Conservation (phyloP, 2,329 filamentous ascomycete species). For the Penicillium sp. region DNA sequence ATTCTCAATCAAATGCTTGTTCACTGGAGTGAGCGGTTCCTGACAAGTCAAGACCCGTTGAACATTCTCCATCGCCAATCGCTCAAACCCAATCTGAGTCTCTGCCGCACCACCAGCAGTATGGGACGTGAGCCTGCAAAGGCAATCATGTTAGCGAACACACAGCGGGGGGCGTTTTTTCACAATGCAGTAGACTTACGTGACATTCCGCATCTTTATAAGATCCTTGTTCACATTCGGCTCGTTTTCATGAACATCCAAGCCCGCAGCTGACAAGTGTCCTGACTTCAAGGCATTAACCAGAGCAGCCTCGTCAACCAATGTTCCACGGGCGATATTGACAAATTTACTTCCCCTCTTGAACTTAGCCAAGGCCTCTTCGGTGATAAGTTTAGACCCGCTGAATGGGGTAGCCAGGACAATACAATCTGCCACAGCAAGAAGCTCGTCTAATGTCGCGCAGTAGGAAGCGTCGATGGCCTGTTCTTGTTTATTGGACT, state of each 20-base stretch:
- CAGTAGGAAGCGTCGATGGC: conserved; percentile 4
- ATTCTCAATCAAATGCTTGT: conserved; percentile 8
- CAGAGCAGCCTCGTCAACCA: conserved; percentile 11
- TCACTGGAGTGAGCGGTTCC: conserved; percentile 7
- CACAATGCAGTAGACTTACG: neutral
- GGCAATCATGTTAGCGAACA: neutral
- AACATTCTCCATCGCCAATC: conserved; percentile 13
- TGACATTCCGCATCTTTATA: conserved; percentile 10
- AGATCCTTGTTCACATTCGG: conserved; percentile 7
- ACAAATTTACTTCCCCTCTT: conserved; percentile 10
- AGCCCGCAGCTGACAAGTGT: conserved; percentile 5
- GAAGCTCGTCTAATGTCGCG: conserved; percentile 1
- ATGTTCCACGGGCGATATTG: conserved; percentile 7
- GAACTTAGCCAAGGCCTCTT: conserved; percentile 8
- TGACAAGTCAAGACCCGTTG: conserved; percentile 10
- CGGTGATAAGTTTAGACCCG: conserved; percentile 9
- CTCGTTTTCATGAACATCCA: conserved; percentile 10
- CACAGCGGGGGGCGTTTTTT: too few species aligned
- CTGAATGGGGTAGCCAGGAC: conserved; percentile 8
- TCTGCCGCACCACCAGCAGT: conserved; percentile 10
- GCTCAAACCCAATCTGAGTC: conserved; percentile 12
- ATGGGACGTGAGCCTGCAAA: conserved; percentile 9
- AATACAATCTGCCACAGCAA: conserved; percentile 6
- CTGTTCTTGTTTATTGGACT: conserved; percentile 6
- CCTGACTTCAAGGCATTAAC: conserved; percentile 10